Percentiles rank a stretch among this genome's conserved stretches.
These are phyloP conservation scores for Rhizopogon rudus DNA, from an alignment of 768 basidiomycete genomes.

Conservation along the genomic window DNA sequence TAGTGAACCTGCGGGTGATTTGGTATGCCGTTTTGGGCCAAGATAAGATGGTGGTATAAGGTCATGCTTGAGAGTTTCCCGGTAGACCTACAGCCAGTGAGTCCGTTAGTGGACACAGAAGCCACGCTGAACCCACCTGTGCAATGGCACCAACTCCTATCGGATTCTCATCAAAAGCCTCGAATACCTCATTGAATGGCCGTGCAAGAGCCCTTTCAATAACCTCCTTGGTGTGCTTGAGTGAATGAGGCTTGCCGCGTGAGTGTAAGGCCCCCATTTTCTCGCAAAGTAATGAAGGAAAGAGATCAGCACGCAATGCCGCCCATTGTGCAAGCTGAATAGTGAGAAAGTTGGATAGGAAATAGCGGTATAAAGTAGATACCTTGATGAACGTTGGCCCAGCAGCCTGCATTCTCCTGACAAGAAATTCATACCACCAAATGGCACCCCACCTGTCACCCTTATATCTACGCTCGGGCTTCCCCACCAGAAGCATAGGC, in stretches of 20 bases:
- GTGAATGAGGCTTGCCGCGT: slow-evolving; percentile 73
- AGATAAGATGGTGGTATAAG: slow-evolving; percentile 84
- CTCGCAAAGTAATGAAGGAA: slow-evolving; percentile 82
- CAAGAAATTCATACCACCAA: slow-evolving; percentile 96
- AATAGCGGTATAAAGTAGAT: slow-evolving; percentile 11
- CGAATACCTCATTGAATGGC: slow-evolving; percentile 86
- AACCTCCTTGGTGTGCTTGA: slow-evolving; percentile 73
- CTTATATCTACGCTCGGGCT: slow-evolving; percentile 44
- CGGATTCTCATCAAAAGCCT: slow-evolving; percentile 78
- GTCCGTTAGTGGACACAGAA: neutral
- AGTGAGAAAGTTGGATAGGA: slow-evolving; percentile 6
- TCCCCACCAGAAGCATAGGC: slow-evolving; percentile 79
- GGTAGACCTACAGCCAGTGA: slow-evolving; percentile 61
- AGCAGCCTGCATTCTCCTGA: slow-evolving; percentile 85
- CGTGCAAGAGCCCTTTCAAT: slow-evolving; percentile 82
- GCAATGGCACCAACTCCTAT: slow-evolving; percentile 99
- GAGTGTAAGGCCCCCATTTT: slow-evolving; percentile 86
- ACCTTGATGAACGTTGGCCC: slow-evolving; percentile 98
- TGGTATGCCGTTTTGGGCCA: slow-evolving; percentile 60
- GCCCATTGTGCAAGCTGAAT: slow-evolving; percentile 95
- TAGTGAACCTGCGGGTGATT: slow-evolving; percentile 43
- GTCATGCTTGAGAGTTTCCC: slow-evolving; percentile 78
- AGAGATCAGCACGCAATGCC: slow-evolving; percentile 89
- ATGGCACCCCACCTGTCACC: slow-evolving; percentile 90
- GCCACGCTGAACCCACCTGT: slow-evolving; percentile 45